phyloP scores from a whole-genome alignment of 192 early-diverging fungal species.

The Backusella circina region DNA sequence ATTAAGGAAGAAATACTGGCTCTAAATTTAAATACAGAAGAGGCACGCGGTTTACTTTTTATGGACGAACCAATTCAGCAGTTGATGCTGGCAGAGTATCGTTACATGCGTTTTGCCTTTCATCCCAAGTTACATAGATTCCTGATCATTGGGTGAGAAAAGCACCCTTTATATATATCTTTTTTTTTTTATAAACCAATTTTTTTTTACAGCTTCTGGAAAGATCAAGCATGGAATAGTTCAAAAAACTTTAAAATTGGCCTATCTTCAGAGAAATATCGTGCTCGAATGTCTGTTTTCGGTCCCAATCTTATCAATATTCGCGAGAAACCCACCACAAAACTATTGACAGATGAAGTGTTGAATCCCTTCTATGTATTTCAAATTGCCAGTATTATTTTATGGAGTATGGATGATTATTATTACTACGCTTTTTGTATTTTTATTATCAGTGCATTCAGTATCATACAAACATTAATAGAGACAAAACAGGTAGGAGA shows the following conservation, averaged over 20 bases:
- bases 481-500: constrained; percentile 59
- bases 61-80: constrained; percentile 35
- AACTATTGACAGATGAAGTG: constrained; percentile 68
- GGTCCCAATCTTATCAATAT: constrained; percentile 72
- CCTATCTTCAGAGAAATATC: constrained; percentile 45
- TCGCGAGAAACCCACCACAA: constrained; percentile 55
- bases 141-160: constrained; percentile 34
- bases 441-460: constrained; percentile 77
- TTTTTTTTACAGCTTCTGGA: constrained; percentile 38
- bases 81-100: constrained; percentile 49
- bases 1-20: constrained; percentile 33
- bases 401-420: constrained; percentile 91
- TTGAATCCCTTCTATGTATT: constrained; percentile 84
- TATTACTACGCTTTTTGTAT: constrained; percentile 95
- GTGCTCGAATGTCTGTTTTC: constrained; percentile 63
- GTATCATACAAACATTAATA: constrained; percentile 72
- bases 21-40: constrained; percentile 4
- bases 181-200: neutral
- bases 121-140: constrained; percentile 46
- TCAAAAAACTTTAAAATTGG: constrained; percentile 45
- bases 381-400: constrained; percentile 68
- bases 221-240: constrained; percentile 47
- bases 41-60: constrained; percentile 8
- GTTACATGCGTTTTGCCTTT: constrained; percentile 52
- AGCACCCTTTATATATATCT: neutral